These are phyloP conservation scores for Exutisphaerella laricina DNA, from an alignment of 2,329 filamentous ascomycete species.

Conservation along the genomic window DNA sequence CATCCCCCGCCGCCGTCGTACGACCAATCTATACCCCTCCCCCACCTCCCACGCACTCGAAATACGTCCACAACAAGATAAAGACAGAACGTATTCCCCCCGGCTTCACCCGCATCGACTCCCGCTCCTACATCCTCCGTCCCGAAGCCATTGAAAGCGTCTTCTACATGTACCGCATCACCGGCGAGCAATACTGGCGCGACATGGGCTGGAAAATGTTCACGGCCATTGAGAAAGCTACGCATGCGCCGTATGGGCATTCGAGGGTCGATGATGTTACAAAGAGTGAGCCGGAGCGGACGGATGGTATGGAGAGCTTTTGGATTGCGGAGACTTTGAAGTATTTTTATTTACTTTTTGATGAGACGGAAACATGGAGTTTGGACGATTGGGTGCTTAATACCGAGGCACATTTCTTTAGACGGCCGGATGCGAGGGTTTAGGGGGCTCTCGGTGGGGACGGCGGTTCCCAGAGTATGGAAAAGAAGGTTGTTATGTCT, in stretches of 20 bases:
- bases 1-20: not conserved
- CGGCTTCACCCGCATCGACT: conserved; percentile 37
- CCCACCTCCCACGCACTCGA: conserved; percentile 27
- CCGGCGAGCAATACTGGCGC: conserved; percentile 66
- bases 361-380: conserved; percentile 58
- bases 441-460: too few relatives aligned
- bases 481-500: too few relatives aligned
- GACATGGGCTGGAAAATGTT: conserved; percentile 89
- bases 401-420: conserved; percentile 50
- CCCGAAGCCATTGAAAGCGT: conserved; percentile 85
- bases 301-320: conserved; percentile 77
- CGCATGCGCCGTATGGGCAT: conserved; percentile 61
- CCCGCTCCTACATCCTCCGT: conserved; percentile 39
- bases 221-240: conserved; percentile 60
- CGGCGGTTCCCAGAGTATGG: too few relatives aligned
- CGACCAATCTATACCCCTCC: conserved; percentile 24
- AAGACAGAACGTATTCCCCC: conserved; percentile 37
- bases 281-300: conserved; percentile 35
- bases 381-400: conserved; percentile 64
- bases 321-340: conserved; percentile 86
- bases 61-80: conserved; percentile 33
- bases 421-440: conserved; percentile 13
- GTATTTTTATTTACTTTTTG: conserved; percentile 83
- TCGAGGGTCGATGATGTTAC: conserved; percentile 64
- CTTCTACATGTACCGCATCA: conserved; percentile 88